Evolutionary conservation across 306 rosid species (phyloP).

Genomic region (Cucumis melo): DNA sequence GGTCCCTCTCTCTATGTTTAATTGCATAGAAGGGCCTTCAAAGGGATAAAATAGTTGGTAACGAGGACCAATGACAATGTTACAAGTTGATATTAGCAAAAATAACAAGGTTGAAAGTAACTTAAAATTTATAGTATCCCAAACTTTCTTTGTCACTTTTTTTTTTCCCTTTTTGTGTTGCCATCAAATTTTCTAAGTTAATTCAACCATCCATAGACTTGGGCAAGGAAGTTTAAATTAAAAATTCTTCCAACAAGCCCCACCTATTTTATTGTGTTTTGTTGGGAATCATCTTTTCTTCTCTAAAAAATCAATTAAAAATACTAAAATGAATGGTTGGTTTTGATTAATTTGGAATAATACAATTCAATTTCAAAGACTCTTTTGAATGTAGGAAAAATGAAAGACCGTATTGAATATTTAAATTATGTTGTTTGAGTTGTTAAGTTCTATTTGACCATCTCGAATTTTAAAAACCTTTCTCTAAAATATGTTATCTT

Average conservation of each 20-base stretch:
- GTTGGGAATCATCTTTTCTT: not conserved
- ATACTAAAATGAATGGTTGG: not conserved
- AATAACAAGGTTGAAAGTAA: not conserved
- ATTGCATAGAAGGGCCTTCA: not conserved
- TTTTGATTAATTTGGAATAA: not conserved
- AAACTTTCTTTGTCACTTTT: not conserved
- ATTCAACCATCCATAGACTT: not conserved
- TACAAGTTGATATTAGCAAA: not conserved
- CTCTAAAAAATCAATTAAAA: not conserved
- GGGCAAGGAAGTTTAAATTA: not conserved
- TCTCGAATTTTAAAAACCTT: not conserved
- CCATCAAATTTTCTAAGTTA: not conserved
- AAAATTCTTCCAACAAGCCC: not conserved
- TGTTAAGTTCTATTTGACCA: not conserved
- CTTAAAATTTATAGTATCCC: not conserved
- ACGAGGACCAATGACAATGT: not conserved
- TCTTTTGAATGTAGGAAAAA: no score
- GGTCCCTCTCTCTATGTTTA: not conserved
- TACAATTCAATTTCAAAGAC: not conserved
- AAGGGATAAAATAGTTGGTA: not conserved
- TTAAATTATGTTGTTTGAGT: not conserved
- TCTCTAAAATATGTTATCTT: not conserved
- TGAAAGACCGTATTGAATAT: not conserved
- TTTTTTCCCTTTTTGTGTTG: not conserved
- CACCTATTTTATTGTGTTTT: not conserved